Evolutionary conservation across 305 asterid genomes (phyloP), one percentile per base, ranked within the genome.

Genomic region (Fraxinus angustifolia): DNA sequence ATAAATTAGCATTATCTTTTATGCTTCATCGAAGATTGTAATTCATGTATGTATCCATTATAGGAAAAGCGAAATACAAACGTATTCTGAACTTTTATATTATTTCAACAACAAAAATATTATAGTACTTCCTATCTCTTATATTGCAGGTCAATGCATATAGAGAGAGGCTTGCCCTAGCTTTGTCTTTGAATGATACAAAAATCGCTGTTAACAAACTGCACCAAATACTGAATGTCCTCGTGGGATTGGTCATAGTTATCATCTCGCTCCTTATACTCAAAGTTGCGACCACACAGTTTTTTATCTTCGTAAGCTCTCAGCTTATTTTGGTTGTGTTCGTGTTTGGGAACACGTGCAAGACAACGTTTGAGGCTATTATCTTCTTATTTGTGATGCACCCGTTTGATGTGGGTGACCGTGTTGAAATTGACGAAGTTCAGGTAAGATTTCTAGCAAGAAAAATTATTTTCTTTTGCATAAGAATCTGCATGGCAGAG

Each of bases 331-430:
- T 93, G 70, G 92, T 88, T 28, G 98, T 90, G 56, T 93, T 94
- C 85, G 85, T 94, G 91, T 94, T 94, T 42, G 98, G 98, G 8
- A 94, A 94, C 88, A 87, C 96, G 5, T 89, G 91, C 89, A 93
- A 94, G 93, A 92, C 93, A 3, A 93, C 91, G 28, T 94, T 93
- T 16, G 98, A 94, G 85, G 97, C 97, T 1, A 91, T 94, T 87
- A 89, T 94, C 85, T 94, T 93, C 73, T 83, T 94, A 70, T 94
- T 94, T 7, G 98, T 94, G 81, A 93, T 92, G 97, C 98, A 94
- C 87, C 98, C 98, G 0, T 94, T 87, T 82, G 98, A 94, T 77
- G 98, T 94, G 3, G 97, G 98, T 5, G 97, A 94, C 73, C 97
- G 98, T 75, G 87, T 93, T 80, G 97, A 91, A 79, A 87, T 94